Base-by-base conservation (phyloP, 148 eudicot species). In the Rhododendron henanense region DNA sequence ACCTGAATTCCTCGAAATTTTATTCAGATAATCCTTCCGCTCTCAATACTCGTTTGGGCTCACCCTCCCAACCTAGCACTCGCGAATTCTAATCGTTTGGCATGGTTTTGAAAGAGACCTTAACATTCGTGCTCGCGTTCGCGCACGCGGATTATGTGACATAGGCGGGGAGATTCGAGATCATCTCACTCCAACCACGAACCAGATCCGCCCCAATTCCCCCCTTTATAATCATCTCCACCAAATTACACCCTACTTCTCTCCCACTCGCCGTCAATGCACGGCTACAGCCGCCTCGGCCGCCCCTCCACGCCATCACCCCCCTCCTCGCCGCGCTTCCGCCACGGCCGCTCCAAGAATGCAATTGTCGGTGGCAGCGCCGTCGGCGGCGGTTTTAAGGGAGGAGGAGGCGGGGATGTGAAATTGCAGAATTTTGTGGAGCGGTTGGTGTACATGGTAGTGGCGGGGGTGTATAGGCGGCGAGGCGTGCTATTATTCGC, bases 401-500 rank as follows among this genome's bases (percentile, higher is more conserved):
- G 89, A 31, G 91, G 89, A 0, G 91, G 87, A 2, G 87, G 90
- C 3, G 86, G 90, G 11, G 67, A 87, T 51, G 82, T 44, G 75
- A 91, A 94, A 89, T 16, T 90, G 25, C 92, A 93, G 83, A 89
- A 91, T 90, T 90, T 90, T 82, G 86, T 91, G 76, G 99, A 95
- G 91, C 92, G 96, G 71, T 71, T 92, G 84, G 92, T 92, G 63
- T 95, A 89, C 85, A 37, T 91, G 31, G 84, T 95, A 14, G 92
- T 97, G 67, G 87, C 98, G 33, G 84, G 93, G 16, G 93, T 92
- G 75, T 95, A 93, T 76, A 90, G 95, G 87, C 88, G 98, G 80
- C 91, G 94, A 84, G 96, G 99, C 73, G 91, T 97, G 88, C 84
- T 96, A 9, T 88, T 97, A 84, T 87, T 94, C 53, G 98, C 98